These are phyloP conservation scores for Silene coronaria DNA, from an alignment of 179 eudicot species.

Conservation along the genomic window DNA sequence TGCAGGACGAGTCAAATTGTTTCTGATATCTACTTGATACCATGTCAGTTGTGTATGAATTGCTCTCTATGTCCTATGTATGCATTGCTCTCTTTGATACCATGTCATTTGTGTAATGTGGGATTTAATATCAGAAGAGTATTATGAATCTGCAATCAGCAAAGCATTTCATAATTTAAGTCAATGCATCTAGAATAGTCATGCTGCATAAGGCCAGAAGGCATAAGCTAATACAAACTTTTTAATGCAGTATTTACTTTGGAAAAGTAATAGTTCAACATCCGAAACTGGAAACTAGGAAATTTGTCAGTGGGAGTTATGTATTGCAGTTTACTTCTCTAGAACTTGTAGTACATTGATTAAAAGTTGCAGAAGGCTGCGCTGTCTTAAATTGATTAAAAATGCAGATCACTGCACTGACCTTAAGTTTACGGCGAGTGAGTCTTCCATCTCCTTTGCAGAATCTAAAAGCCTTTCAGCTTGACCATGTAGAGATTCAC, in stretches of 20 bases:
- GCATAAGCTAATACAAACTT: not conserved
- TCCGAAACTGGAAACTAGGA: not conserved
- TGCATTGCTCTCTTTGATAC: too few species aligned
- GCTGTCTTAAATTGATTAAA: constrained; percentile 7
- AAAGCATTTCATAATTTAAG: too few species aligned
- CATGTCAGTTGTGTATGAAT: too few species aligned
- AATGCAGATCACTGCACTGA: constrained; percentile 23
- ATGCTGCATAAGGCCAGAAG: not conserved
- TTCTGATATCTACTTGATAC: not conserved
- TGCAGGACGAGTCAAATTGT: not conserved
- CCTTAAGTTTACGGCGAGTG: constrained; percentile 93
- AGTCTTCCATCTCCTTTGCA: constrained; percentile 99
- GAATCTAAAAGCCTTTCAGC: constrained; percentile 98
- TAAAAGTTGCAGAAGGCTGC: not conserved
- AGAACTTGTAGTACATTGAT: not conserved
- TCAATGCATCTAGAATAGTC: not conserved
- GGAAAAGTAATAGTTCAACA: not conserved
- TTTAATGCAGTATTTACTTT: not conserved
- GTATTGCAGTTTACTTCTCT: not conserved
- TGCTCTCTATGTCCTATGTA: too few species aligned
- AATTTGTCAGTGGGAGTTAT: not conserved
- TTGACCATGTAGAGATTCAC: constrained; percentile 98
- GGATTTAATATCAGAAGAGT: not conserved
- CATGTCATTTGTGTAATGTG: too few species aligned
- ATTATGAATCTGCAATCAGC: not conserved